These are phyloP conservation scores for Pseudogymnoascus sp. DNA, from an alignment of 2,329 filamentous ascomycete genomes.

Conservation along the genomic window DNA sequence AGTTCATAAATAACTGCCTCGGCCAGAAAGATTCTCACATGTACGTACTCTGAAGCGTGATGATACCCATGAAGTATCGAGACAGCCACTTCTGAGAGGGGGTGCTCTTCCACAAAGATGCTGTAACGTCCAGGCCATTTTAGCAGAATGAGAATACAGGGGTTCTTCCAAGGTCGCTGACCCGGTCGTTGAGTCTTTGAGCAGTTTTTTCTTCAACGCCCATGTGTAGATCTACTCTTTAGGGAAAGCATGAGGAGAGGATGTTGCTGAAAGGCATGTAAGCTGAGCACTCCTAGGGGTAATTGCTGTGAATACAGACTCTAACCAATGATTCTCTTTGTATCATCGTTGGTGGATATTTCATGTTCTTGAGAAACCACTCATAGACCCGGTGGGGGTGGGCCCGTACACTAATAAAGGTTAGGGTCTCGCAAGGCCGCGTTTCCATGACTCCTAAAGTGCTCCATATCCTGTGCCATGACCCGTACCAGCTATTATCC, in stretches of 20 bases:
- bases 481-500: neutral
- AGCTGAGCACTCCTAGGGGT: neutral
- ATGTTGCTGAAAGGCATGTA: neutral
- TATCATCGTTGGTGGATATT: neutral
- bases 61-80: neutral
- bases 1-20: neutral
- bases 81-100: neutral
- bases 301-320: neutral
- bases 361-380: neutral
- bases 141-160: neutral
- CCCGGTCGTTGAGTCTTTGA: neutral
- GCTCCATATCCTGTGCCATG: neutral
- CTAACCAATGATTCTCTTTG: neutral
- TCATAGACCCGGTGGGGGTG: slow-evolving; percentile 1
- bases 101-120: neutral
- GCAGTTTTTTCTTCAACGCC: neutral
- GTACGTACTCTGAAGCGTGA: neutral
- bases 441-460: neutral
- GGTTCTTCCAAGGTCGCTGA: neutral
- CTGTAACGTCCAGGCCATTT: neutral
- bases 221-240: slow-evolving; percentile 2
- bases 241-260: neutral
- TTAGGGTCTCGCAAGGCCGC: neutral
- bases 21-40: neutral
- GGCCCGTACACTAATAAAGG: neutral